phyloP scores from a whole-genome alignment of 257 asterid species.

The Verbascum thapsus region DNA sequence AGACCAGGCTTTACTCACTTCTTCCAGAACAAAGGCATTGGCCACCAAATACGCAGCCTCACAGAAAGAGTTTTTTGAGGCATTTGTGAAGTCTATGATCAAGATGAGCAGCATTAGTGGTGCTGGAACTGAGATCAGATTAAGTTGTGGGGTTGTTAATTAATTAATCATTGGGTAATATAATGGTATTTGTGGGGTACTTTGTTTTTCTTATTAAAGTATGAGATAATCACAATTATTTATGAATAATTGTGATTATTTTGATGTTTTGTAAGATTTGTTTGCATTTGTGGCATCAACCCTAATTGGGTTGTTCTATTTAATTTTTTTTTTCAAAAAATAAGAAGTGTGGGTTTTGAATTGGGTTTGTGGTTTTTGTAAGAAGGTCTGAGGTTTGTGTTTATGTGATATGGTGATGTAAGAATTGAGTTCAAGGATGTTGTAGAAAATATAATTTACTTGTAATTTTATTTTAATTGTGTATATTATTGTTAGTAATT shows the following conservation, averaged over 20 bases:
- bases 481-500: not conserved
- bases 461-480: slow-evolving; percentile 15
- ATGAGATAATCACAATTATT: too few species aligned
- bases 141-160: slow-evolving; percentile 21
- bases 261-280: too few species aligned
- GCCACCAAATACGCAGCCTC: slow-evolving; percentile 60
- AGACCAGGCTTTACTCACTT: slow-evolving; percentile 61
- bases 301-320: too few species aligned
- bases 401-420: too few species aligned
- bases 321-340: too few species aligned
- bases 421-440: not conserved
- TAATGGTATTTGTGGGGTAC: too few species aligned
- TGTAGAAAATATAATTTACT: not conserved
- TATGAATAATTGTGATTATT: too few species aligned
- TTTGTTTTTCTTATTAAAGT: too few species aligned
- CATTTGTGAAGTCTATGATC: slow-evolving; percentile 75
- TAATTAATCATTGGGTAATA: not conserved
- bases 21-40: slow-evolving; percentile 51
- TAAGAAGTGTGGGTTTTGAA: not conserved
- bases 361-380: slow-evolving; percentile 9
- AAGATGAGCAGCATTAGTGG: slow-evolving; percentile 75
- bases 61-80: slow-evolving; percentile 50
- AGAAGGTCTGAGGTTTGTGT: not conserved
- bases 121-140: slow-evolving; percentile 33
- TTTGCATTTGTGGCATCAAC: too few species aligned